phyloP scores from a whole-genome alignment of 257 asterid genomes.

The Penstemon newberryi region DNA sequence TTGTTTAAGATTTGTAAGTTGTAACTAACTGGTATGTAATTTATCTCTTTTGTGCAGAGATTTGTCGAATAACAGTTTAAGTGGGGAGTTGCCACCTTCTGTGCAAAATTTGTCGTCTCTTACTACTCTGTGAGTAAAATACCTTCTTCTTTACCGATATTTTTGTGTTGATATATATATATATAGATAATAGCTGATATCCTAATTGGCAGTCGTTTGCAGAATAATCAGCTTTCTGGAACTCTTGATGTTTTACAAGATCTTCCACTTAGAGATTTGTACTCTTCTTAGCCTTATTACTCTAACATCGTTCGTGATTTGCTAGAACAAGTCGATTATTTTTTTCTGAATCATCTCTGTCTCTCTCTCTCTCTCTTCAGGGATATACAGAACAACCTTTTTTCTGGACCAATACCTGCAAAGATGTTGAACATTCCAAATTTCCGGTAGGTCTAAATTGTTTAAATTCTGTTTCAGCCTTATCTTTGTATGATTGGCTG shows the following conservation, averaged over 20 bases:
- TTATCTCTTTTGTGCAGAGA: conserved; percentile 50
- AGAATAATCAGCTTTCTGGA: conserved; percentile 93
- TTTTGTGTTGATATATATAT: background rate
- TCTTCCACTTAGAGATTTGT: conserved; percentile 81
- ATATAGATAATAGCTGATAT: conserved; percentile 28
- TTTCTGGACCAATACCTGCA: conserved; percentile 88
- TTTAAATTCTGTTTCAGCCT: conserved; percentile 13
- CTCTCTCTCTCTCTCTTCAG: conserved; percentile 44
- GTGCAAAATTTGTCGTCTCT: conserved; percentile 59
- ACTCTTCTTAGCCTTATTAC: conserved; percentile 37
- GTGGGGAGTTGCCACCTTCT: conserved; percentile 85
- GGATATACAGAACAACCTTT: conserved; percentile 72
- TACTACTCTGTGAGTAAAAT: conserved; percentile 62
- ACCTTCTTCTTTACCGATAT: conserved; percentile 13
- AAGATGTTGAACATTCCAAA: conserved; percentile 68
- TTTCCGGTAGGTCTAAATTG: conserved; percentile 56
- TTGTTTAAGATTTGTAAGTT: conserved; percentile 21
- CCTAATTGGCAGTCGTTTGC: conserved; percentile 75
- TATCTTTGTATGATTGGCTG: background rate
- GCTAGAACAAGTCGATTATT: conserved; percentile 15
- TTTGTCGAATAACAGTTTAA: conserved; percentile 74
- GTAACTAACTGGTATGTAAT: background rate
- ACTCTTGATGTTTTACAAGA: conserved; percentile 85
- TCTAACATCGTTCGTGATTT: conserved; percentile 16
- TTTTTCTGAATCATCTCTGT: conserved; percentile 20